A percentile compares a stretch with the other conserved stretches of the same genome.
Evolutionary conservation across 352 stramenopile species (phyloP).

Genomic region (Phytophthora tubulina): DNA sequence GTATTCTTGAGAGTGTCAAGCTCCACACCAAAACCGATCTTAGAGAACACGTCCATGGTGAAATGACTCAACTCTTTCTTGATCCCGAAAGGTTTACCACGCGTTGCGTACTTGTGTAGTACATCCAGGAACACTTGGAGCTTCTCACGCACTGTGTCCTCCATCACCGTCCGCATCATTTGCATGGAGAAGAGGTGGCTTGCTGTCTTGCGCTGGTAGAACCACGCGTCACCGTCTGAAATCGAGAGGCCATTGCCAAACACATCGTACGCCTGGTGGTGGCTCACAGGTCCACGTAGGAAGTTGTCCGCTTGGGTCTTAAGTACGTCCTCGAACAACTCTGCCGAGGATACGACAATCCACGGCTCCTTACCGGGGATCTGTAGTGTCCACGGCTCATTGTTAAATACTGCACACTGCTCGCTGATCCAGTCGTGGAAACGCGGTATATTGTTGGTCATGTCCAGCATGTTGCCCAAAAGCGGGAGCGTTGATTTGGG

Average conservation of each 20-base stretch:
- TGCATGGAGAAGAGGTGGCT: slow-evolving; percentile 15
- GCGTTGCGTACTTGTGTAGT: not conserved
- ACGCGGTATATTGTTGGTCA: slow-evolving; percentile 6
- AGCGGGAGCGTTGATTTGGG: not conserved
- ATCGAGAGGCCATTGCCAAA: slow-evolving; percentile 4
- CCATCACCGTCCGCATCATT: slow-evolving; percentile 34
- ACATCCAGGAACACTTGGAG: slow-evolving; percentile 13
- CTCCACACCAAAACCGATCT: slow-evolving; percentile 9
- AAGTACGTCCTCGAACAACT: slow-evolving; percentile 13
- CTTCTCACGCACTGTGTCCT: slow-evolving; percentile 31
- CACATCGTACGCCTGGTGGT: slow-evolving; percentile 6
- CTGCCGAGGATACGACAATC: slow-evolving; percentile 9
- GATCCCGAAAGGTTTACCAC: slow-evolving; percentile 23
- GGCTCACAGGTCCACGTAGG: slow-evolving; percentile 5
- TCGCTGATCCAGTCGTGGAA: slow-evolving; percentile 18
- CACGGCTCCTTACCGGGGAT: slow-evolving; percentile 13
- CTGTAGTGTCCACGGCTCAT: slow-evolving; percentile 8
- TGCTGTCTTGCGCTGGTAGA: slow-evolving; percentile 11
- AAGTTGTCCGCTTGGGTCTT: slow-evolving; percentile 16
- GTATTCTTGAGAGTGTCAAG: slow-evolving; percentile 12
- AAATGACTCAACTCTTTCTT: slow-evolving; percentile 30
- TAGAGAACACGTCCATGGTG: slow-evolving; percentile 18
- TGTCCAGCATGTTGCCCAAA: slow-evolving; percentile 13
- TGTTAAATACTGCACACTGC: slow-evolving; percentile 3
- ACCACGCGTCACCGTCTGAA: slow-evolving; percentile 1